Evolutionary conservation across 1,284 basidiomycete species (phyloP), one percentile per base, ranked within the genome.

Genomic region (Rhodofomes roseus): DNA sequence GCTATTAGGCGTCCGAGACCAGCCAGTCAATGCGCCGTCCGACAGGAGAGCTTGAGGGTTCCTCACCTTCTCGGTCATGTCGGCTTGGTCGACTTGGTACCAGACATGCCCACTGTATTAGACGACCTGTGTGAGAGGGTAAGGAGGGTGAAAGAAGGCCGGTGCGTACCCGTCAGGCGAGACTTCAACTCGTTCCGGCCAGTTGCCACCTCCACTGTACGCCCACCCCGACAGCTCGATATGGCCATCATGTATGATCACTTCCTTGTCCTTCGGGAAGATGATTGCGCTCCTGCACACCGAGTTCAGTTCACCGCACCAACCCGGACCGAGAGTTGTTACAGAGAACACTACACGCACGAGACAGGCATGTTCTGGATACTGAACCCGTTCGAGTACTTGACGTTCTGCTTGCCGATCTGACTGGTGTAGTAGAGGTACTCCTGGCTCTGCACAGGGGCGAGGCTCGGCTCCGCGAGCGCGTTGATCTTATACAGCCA

Each of bases 351-450:
- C 23, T 18, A 23, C 20, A 76, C 80, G 34, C 55, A 81, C 79
- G 81, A 82, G 11, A 83, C 81, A n/a, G 81, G 81, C 81, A 83
- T 83, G 56, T 80, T 77, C 65, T 79, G 76, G 55, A 83, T 83
- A 2, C 79, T 81, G 67, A 82, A 82, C 5, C 81, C 81, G 65
- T 79, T 81, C 27, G 77, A 80, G 61, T 76, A 79, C 64, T 74
- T 77, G 1, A 71, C 71, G 59, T 83, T 82, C 63, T 83, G 80
- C 66, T 83, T 83, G 18, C 81, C 81, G 54, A 81, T 76, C 79
- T 81, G 79, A 12, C 70, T 70, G 0, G 72, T 80, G 68, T 79
- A 83, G 67, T 83, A 83, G 40, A 83, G 65, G 62, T 84, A 83
- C 64, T 84, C 82, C 66, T 81, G 79, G 1, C 73, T 69, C 64